Evolutionary conservation across 169 alveolate genomes (phyloP).

Genomic region (Eimeria praecox): DNA sequence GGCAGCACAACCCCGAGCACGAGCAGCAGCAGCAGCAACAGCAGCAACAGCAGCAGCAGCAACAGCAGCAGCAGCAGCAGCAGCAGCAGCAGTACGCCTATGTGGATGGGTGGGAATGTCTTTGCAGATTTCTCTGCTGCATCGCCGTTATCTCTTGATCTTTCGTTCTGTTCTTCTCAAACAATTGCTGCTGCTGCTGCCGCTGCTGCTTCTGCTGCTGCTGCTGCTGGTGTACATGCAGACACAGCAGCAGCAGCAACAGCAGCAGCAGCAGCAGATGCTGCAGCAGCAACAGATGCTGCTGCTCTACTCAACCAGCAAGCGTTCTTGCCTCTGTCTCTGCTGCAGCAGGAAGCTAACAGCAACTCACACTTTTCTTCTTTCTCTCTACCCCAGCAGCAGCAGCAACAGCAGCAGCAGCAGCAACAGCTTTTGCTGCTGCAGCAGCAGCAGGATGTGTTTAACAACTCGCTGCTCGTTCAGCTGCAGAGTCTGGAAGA

Average conservation of each 20-base stretch:
- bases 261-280: neutral
- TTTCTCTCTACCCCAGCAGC: neutral
- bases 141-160: neutral
- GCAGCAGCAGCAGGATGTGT: neutral
- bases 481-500: neutral
- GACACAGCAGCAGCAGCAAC: neutral
- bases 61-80: conserved; percentile 28
- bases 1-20: neutral
- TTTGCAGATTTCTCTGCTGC: neutral
- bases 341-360: neutral
- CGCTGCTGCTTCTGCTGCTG: neutral
- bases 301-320: neutral
- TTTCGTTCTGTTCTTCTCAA: conserved; percentile 2
- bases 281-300: neutral
- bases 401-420: conserved; percentile 19
- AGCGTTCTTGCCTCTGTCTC: neutral
- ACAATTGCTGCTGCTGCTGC: conserved; percentile 4
- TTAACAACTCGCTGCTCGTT: neutral
- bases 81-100: neutral
- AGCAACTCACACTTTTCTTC: neutral
- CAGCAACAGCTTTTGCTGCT: neutral
- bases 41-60: neutral
- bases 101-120: neutral
- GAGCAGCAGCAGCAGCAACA: too few relatives aligned
- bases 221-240: neutral